phyloP scores from a whole-genome alignment of 306 rosid species.

The Gastrolobium villosum region DNA sequence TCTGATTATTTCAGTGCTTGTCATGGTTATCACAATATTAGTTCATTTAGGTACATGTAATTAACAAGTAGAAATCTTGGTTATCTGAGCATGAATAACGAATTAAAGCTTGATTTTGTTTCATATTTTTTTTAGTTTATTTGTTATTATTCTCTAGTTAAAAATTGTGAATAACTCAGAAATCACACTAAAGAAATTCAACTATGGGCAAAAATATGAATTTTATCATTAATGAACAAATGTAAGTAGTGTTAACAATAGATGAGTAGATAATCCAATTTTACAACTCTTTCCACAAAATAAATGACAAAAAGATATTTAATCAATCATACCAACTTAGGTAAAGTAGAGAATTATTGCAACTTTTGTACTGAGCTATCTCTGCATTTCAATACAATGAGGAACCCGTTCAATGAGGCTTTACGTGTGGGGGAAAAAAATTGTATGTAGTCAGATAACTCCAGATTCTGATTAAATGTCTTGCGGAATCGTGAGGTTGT shows the following conservation, averaged over 20 bases:
- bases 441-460: conserved; percentile 58
- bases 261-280: conserved; percentile 54
- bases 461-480: conserved; percentile 56
- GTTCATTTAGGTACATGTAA: conserved; percentile 22
- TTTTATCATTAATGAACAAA: conserved; percentile 67
- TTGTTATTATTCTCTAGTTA: conserved; percentile 6
- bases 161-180: neutral
- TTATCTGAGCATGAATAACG: neutral
- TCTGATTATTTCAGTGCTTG: neutral
- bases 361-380: conserved; percentile 60
- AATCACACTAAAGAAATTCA: conserved; percentile 10
- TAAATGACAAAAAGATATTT: conserved; percentile 53
- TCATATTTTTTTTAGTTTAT: neutral
- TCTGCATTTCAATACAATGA: conserved; percentile 68
- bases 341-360: conserved; percentile 68
- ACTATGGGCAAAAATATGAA: conserved; percentile 46
- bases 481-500: conserved; percentile 50
- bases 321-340: conserved; percentile 57
- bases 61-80: conserved; percentile 1
- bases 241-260: conserved; percentile 64
- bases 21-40: conserved; percentile 8
- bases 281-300: conserved; percentile 66
- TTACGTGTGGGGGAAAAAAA: conserved; percentile 53
- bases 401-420: conserved; percentile 60
- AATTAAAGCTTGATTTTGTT: conserved; percentile 22